phyloP scores from a whole-genome alignment of 2,329 filamentous ascomycete species.

The Trichoderma breve region DNA sequence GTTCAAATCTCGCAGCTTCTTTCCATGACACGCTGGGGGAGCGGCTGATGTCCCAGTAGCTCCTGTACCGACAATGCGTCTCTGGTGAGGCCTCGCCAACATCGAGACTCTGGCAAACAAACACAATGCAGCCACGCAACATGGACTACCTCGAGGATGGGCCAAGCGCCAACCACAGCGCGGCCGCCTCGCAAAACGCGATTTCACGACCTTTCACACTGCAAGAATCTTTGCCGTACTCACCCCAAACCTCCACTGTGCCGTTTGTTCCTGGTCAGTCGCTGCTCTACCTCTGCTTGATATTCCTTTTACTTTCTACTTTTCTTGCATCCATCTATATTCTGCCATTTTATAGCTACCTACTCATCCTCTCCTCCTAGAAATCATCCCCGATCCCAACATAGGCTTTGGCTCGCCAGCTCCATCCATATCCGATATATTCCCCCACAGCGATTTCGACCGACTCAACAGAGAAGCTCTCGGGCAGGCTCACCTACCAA shows the following conservation, averaged over 20 bases:
- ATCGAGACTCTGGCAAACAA: constrained; percentile 32
- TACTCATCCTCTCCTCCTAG: constrained; percentile 38
- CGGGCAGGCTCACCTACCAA: constrained; percentile 56
- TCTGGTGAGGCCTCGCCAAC: constrained; percentile 30
- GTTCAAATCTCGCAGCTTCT: neutral
- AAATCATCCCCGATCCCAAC: constrained; percentile 63
- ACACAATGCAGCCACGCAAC: constrained; percentile 29
- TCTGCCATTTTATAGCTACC: neutral
- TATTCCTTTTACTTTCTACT: neutral
- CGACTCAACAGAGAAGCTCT: constrained; percentile 69
- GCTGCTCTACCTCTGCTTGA: neutral
- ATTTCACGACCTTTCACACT: constrained; percentile 57
- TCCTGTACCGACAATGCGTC: constrained; percentile 32
- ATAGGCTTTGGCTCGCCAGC: constrained; percentile 57
- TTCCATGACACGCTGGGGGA: constrained; percentile 17
- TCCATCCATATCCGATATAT: constrained; percentile 48
- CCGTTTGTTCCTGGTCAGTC: constrained; percentile 71
- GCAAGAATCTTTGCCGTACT: constrained; percentile 76
- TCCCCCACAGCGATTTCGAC: constrained; percentile 58
- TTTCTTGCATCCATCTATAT: neutral
- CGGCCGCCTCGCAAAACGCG: constrained; percentile 26
- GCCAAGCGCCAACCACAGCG: constrained; percentile 27
- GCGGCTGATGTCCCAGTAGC: constrained; percentile 1
- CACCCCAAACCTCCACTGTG: constrained; percentile 75
- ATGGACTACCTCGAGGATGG: constrained; percentile 38